Conservation (phyloP, 2,329 filamentous ascomycete species). For the Phaeophleospora eucalypticola region DNA sequence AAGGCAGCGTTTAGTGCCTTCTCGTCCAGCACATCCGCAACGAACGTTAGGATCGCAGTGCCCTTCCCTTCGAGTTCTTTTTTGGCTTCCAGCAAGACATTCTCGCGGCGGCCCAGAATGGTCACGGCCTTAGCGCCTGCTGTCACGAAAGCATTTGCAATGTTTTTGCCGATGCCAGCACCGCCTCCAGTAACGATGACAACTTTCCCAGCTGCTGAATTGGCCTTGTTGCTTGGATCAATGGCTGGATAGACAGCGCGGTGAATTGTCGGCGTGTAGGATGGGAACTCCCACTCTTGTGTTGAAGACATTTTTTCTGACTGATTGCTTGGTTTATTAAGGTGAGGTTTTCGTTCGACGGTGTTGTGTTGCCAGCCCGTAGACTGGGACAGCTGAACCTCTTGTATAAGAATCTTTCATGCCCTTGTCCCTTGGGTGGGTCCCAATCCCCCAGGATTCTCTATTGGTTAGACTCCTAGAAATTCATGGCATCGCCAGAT, state of each 20-base stretch:
- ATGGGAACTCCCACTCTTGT: constrained; percentile 6
- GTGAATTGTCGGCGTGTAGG: constrained; percentile 4
- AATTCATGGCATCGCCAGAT: too few species aligned
- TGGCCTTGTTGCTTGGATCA: constrained; percentile 1
- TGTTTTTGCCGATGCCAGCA: constrained; percentile 10
- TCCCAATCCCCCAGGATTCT: too few species aligned
- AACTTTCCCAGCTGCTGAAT: constrained; percentile 5
- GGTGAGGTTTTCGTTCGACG: too few species aligned
- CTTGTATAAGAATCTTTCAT: too few species aligned
- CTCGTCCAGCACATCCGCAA: constrained; percentile 17
- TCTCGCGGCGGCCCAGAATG: constrained; percentile 13
- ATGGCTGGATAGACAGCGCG: constrained; percentile 5
- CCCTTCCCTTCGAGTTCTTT: constrained; percentile 7
- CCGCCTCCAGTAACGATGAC: constrained; percentile 10
- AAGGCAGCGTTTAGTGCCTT: constrained; percentile 7
- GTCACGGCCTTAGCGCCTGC: constrained; percentile 14
- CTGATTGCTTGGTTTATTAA: too few species aligned
- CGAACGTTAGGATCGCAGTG: constrained; percentile 10
- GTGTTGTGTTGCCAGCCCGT: too few species aligned
- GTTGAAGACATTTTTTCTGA: too few species aligned
- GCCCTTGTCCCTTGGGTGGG: too few species aligned
- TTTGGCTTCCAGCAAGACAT: constrained; percentile 7
- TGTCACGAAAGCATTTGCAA: constrained; percentile 12
- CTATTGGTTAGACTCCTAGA: too few species aligned
- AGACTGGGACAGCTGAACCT: too few species aligned